Base-by-base conservation (phyloP, 2,329 filamentous ascomycete species). In the Atkinsonella hypoxylon region DNA sequence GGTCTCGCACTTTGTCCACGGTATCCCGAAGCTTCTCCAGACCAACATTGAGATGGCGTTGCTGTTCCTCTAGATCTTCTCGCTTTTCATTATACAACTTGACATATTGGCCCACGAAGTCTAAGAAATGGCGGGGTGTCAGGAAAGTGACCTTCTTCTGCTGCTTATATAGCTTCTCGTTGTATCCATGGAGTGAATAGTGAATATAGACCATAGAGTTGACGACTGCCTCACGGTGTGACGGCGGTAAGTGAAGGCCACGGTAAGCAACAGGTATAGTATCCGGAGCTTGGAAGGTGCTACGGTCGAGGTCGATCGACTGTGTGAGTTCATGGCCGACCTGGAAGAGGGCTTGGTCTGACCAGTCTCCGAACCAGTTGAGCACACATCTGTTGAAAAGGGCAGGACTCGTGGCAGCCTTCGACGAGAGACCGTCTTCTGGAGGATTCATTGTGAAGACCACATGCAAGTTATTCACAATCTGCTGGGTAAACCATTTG, bases 331-430 rank as follows among this genome's bases (percentile, higher is more conserved):
- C 93, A 55, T 87, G 89, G 22, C 87, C 90, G 55, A 98, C 94
- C 68, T 98, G 94, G 82, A 94, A 99, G 18, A 98, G 78, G 38
- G 93, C 94, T 71, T 98, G 93, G 67, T 98, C 93, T 48, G 93
- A 98, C 93, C 93, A 99, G 70, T 99, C 93, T 57, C 93, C 93
- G 66, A 98, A 96, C 93, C 93, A 99, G 71, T 99, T 98, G 59
- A 99, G 83, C 46, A 99, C 93, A 64, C 93, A 99, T 77, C 93
- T 85, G 74, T 99, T 99, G 84, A 99, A 99, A 62, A 99, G 72
- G 40, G 93, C 93, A 53, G 93, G 93, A 78, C 89, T 96, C 3
- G 94, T 98, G 30, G 93, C 94, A 51, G 93, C 93, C 73, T 96
- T 97, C 32, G 89, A 95, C 1, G 88, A 93, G 9, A 99, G 73